phyloP scores from a whole-genome alignment of 306 rosid species.

The Corylus avellana region DNA sequence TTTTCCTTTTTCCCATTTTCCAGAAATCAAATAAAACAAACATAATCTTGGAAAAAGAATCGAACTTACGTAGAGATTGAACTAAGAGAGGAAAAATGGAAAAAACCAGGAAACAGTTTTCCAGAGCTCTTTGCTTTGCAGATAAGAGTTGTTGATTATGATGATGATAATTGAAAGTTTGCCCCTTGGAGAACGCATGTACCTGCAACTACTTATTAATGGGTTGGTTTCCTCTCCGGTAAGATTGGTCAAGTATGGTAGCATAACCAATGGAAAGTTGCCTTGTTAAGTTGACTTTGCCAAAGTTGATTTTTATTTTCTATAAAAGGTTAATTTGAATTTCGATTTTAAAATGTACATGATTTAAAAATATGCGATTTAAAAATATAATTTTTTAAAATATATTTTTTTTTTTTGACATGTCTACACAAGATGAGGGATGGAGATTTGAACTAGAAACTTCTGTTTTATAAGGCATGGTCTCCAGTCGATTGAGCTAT shows the following conservation, averaged over 20 bases:
- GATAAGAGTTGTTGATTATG: not conserved
- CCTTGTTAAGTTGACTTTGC: not conserved
- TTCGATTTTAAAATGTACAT: no score
- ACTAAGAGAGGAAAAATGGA: slow-evolving; percentile 1
- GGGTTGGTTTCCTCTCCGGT: slow-evolving; percentile 9
- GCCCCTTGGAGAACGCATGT: not conserved
- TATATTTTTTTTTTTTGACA: no score
- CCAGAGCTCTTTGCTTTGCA: not conserved
- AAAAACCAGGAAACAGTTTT: not conserved
- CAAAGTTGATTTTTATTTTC: no score
- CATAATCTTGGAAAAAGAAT: not conserved
- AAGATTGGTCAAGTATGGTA: slow-evolving; percentile 6
- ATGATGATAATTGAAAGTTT: not conserved
- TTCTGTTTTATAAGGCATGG: no score
- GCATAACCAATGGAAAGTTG: slow-evolving; percentile 2
- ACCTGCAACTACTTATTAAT: not conserved
- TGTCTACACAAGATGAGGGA: no score
- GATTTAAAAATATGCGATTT: no score
- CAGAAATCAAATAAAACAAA: not conserved
- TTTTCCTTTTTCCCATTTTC: not conserved
- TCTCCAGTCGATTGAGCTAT: no score
- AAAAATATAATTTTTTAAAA: no score
- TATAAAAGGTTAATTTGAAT: no score
- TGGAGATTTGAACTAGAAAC: no score
- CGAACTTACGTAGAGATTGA: slow-evolving; percentile 20